Conservation (phyloP, 352 stramenopile species). For the Pythium pyrilobum region DNA sequence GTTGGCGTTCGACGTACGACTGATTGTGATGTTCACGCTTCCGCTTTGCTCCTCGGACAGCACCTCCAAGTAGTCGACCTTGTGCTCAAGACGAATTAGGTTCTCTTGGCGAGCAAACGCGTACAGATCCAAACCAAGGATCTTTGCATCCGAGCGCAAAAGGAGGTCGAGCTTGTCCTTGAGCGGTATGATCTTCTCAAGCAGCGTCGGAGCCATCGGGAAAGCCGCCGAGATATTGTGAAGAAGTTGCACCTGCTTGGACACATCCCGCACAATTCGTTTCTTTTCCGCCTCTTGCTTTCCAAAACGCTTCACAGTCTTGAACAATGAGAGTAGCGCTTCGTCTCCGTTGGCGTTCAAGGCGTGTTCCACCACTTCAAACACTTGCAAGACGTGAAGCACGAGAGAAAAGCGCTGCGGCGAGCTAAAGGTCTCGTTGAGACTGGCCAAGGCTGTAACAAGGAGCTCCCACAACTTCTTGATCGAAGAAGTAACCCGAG, state of each 20-base stretch:
- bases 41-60: constrained; percentile 54
- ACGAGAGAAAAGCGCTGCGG: constrained; percentile 64
- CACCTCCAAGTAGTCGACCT: constrained; percentile 64
- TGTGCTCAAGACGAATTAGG: constrained; percentile 63
- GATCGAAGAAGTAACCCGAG: constrained; percentile 27
- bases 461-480: constrained; percentile 52
- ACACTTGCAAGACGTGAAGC: constrained; percentile 57
- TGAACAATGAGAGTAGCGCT: constrained; percentile 28
- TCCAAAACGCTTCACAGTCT: constrained; percentile 44
- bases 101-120: constrained; percentile 36
- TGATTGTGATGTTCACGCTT: constrained; percentile 52
- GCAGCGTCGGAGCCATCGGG: constrained; percentile 28
- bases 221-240: constrained; percentile 42
- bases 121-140: constrained; percentile 65
- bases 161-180: constrained; percentile 56
- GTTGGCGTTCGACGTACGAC: constrained; percentile 46
- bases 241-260: constrained; percentile 42
- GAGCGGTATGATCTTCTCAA: constrained; percentile 29
- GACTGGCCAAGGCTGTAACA: constrained; percentile 26
- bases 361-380: constrained; percentile 44
- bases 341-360: constrained; percentile 30
- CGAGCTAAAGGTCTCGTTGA: constrained; percentile 44
- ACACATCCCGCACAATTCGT: constrained; percentile 29
- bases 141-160: constrained; percentile 63
- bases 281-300: constrained; percentile 49